phyloP scores from a whole-genome alignment of 73 alveolate genomes.

The Symbiodinium pilosum region DNA sequence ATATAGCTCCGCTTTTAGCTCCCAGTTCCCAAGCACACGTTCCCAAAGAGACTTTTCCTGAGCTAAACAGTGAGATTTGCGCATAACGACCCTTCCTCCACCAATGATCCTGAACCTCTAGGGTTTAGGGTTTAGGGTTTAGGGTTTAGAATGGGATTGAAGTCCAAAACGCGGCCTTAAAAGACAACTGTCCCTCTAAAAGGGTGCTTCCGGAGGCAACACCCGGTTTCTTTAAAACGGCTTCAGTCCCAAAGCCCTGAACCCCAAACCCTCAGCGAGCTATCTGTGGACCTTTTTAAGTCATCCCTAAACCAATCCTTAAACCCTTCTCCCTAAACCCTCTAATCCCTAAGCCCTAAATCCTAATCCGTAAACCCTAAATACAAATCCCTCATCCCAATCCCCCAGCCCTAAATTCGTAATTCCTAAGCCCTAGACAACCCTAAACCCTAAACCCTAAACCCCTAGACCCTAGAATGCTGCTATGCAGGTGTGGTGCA shows the following conservation, averaged over 20 bases:
- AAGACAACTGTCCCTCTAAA: too few relatives aligned
- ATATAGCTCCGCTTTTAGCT: not conserved
- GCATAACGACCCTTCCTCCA: too few relatives aligned
- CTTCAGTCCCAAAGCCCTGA: not conserved
- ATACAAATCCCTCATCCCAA: not conserved
- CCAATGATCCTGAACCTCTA: not conserved
- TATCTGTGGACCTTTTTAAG: not conserved
- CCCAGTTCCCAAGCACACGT: too few relatives aligned
- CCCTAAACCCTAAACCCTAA: not conserved
- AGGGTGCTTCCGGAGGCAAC: too few relatives aligned
- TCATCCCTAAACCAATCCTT: not conserved
- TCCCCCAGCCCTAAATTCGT: not conserved
- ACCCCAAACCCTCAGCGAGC: not conserved
- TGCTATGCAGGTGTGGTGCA: constrained; percentile 59
- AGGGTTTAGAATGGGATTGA: not conserved
- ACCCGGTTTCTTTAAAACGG: too few relatives aligned
- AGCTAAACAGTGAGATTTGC: too few relatives aligned
- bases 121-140: constrained; percentile 4
- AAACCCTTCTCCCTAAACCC: not conserved
- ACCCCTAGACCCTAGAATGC: too few relatives aligned
- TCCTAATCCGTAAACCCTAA: not conserved
- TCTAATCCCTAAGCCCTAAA: not conserved
- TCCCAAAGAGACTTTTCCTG: too few relatives aligned
- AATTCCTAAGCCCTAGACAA: not conserved
- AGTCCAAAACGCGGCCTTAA: too few relatives aligned